Conservation (phyloP, 345 rosid genomes). For the Sisymbrium altissimum region DNA sequence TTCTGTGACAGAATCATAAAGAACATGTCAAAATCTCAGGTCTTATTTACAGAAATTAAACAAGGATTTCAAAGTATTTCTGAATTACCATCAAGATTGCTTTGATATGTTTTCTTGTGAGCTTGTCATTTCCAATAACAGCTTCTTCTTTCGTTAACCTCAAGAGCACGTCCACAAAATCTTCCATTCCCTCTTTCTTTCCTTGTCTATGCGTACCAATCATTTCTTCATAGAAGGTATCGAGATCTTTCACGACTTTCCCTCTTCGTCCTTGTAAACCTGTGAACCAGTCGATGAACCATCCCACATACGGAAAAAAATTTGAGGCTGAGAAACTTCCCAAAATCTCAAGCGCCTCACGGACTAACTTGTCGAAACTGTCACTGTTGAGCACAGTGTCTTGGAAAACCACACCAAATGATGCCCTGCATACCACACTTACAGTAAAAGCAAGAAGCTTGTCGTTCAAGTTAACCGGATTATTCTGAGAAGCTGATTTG, state of each 20-base stretch:
- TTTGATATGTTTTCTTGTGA: constrained; percentile 30
- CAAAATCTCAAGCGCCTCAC: neutral
- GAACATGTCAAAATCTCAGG: neutral
- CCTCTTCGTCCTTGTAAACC: constrained; percentile 31
- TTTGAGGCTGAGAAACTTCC: neutral
- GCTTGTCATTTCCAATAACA: constrained; percentile 8
- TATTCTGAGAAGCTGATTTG: neutral
- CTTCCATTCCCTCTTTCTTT: constrained; percentile 23
- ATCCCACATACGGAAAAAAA: constrained; percentile 38
- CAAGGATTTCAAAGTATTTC: neutral
- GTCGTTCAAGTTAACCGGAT: neutral
- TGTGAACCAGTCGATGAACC: constrained; percentile 38
- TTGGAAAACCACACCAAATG: neutral
- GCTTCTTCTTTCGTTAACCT: constrained; percentile 19
- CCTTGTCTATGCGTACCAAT: constrained; percentile 39
- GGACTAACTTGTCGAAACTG: neutral
- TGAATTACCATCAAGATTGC: constrained; percentile 9
- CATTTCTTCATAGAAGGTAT: constrained; percentile 38
- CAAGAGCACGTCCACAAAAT: constrained; percentile 23
- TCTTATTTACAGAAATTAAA: neutral
- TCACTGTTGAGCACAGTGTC: neutral
- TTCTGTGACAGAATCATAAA: neutral
- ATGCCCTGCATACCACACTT: neutral
- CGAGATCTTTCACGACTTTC: constrained; percentile 27
- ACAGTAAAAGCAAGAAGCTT: neutral